Conservation (phyloP, 192 early-diverging fungal species). For the Coemansia sp. region DNA sequence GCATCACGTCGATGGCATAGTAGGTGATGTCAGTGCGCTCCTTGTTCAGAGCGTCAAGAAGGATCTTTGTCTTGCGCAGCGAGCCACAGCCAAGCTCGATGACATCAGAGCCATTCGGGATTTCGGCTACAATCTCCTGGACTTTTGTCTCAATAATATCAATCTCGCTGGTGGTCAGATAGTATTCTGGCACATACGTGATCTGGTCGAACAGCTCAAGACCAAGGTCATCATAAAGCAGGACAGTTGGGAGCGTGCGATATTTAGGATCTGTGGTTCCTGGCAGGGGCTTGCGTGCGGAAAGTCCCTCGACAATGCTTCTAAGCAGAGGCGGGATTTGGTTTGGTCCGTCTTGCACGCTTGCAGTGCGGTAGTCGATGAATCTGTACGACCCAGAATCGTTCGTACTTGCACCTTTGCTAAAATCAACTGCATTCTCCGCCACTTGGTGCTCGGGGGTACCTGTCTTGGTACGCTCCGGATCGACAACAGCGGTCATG, state of each 20-base stretch:
- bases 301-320: constrained; percentile 26
- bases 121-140: constrained; percentile 62
- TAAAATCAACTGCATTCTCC: neutral
- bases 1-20: constrained; percentile 88
- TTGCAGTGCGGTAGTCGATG: constrained; percentile 2
- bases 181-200: constrained; percentile 84
- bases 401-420: neutral
- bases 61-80: constrained; percentile 82
- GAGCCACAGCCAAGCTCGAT: constrained; percentile 91
- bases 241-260: constrained; percentile 68
- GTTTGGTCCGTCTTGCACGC: neutral
- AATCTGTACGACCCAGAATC: neutral
- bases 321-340: constrained; percentile 23
- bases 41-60: constrained; percentile 73
- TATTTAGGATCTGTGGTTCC: constrained; percentile 1
- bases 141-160: constrained; percentile 70
- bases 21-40: constrained; percentile 68
- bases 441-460: neutral
- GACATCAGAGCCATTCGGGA: constrained; percentile 67
- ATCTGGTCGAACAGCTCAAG: constrained; percentile 90
- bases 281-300: constrained; percentile 17
- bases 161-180: constrained; percentile 83
- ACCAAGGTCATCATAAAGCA: constrained; percentile 83
- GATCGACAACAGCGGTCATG: constrained; percentile 1
- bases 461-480: neutral